phyloP scores from a whole-genome alignment of 2,329 filamentous ascomycete species.

The Nothophoma quercina region DNA sequence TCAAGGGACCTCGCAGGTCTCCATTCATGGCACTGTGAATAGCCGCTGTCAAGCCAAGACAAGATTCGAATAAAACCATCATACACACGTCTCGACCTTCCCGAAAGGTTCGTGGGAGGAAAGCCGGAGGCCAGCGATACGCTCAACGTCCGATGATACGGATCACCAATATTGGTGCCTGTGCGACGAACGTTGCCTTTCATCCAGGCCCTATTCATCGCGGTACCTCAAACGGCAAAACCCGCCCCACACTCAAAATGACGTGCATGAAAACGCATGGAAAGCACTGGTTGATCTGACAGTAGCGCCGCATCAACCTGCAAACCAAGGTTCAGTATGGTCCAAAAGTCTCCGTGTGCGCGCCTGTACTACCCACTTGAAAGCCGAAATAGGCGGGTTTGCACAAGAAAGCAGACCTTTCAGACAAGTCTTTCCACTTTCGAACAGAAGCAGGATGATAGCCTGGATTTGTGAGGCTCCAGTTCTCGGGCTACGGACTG shows the following conservation, averaged over 20 bases:
- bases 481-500: conserved; percentile 30
- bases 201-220: conserved; percentile 4
- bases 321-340: conserved; percentile 13
- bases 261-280: conserved; percentile 21
- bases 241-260: conserved; percentile 15
- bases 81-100: not conserved
- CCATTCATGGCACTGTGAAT: not conserved
- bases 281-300: conserved; percentile 19
- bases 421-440: conserved; percentile 31
- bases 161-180: conserved; percentile 17
- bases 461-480: conserved; percentile 26
- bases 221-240: conserved; percentile 8
- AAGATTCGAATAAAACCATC: conserved; percentile 2
- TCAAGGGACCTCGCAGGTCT: conserved; percentile 3
- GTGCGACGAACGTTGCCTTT: conserved; percentile 15
- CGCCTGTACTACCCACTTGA: conserved; percentile 20
- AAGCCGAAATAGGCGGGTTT: conserved; percentile 27
- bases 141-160: conserved; percentile 14
- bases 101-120: conserved; percentile 1
- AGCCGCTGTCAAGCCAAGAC: conserved; percentile 6
- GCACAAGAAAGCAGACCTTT: conserved; percentile 26
- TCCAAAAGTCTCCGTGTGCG: conserved; percentile 16
- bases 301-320: conserved; percentile 10
- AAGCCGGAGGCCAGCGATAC: conserved; percentile 6
- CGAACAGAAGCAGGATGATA: conserved; percentile 17